Evolutionary conservation across 2,329 filamentous ascomycete species (phyloP), one percentile per base, ranked within the genome.

Genomic region (Aureobasidium sp.): DNA sequence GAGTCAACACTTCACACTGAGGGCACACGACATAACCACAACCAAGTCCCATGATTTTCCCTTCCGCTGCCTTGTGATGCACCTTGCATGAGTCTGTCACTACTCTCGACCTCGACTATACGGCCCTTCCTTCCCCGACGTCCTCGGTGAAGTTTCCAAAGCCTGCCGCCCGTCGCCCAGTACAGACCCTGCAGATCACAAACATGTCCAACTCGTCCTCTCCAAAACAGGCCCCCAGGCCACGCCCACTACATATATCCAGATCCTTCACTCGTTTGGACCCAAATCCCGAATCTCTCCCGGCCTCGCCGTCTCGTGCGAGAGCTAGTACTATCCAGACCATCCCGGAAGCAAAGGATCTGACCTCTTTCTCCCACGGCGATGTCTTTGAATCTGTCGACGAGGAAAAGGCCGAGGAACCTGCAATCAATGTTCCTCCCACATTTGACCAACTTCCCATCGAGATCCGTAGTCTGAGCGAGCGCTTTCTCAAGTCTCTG

Each of bases 401-500:
- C 9, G 72, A 72, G 13, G 69, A 71, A 9, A 64, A 67, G 37
- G 13, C n/a, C 5, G 62, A 42, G n/a, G 66, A 69, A 27, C 62
- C 63, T 11, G 64, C 63, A n/a, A 53, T 74, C 58, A 67, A 72
- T 47, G 67, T 79, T 13, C 78, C 88, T 3, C 83, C 90, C 65
- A 87, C 90, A 62, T 87, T 94, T 65, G 90, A 96, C 68, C 89
- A 96, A 70, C 84, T 99, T 45, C 94, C 94, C 15, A 94, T 97
- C 69, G 94, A 99, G 80, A 84, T 99, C 63, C 83, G 94, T 63
- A 94, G 90, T 73, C 78, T 97, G 71, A 91, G 89, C 25, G 93
- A 97, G 74, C 90, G 89, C 71, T 99, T 99, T 72, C 87, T 97
- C 69, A 91, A 96, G 64, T 93, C 91, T 7, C 78, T 99, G 30